Evolutionary conservation across 2,329 filamentous ascomycete species (phyloP).

Genomic region (Zymoseptoria crescenta): DNA sequence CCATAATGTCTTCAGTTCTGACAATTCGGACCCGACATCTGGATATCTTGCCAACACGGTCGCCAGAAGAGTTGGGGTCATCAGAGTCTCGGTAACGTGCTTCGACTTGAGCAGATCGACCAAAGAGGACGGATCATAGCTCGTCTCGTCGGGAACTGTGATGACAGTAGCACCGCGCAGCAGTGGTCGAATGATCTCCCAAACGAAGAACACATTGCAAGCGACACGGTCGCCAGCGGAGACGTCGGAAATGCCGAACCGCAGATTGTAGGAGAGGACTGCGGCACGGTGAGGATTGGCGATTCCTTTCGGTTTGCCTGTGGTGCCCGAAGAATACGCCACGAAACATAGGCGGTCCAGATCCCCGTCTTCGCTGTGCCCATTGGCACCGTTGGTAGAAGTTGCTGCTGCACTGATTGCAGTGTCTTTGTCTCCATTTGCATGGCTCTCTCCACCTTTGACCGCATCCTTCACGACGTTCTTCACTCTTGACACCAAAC

Average conservation of each 20-base stretch:
- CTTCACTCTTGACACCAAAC: not conserved
- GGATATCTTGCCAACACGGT: constrained; percentile 65
- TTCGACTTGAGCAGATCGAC: constrained; percentile 61
- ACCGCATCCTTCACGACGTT: constrained; percentile 1
- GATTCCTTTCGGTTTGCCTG: constrained; percentile 73
- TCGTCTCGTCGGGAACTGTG: constrained; percentile 65
- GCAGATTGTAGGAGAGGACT: constrained; percentile 64
- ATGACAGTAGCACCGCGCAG: constrained; percentile 69
- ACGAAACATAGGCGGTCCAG: constrained; percentile 69
- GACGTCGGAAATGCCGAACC: constrained; percentile 63
- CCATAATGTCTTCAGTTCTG: constrained; percentile 64
- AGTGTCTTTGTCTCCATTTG: constrained; percentile 22
- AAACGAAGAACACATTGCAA: constrained; percentile 84
- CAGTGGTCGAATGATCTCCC: constrained; percentile 73
- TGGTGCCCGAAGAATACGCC: constrained; percentile 73
- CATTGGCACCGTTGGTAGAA: constrained; percentile 28
- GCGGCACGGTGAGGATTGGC: constrained; percentile 63
- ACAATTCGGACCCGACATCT: constrained; percentile 55
- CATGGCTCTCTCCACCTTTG: constrained; percentile 22
- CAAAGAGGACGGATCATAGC: constrained; percentile 68
- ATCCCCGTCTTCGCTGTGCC: constrained; percentile 50
- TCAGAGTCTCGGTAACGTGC: constrained; percentile 69
- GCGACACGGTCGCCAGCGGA: constrained; percentile 67
- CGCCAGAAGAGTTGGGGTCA: constrained; percentile 72
- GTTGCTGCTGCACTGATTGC: not conserved